Percentiles rank a stretch among this genome's conserved stretches.
phyloP scores from a whole-genome alignment of 345 rosid genomes.

The Firmiana major region DNA sequence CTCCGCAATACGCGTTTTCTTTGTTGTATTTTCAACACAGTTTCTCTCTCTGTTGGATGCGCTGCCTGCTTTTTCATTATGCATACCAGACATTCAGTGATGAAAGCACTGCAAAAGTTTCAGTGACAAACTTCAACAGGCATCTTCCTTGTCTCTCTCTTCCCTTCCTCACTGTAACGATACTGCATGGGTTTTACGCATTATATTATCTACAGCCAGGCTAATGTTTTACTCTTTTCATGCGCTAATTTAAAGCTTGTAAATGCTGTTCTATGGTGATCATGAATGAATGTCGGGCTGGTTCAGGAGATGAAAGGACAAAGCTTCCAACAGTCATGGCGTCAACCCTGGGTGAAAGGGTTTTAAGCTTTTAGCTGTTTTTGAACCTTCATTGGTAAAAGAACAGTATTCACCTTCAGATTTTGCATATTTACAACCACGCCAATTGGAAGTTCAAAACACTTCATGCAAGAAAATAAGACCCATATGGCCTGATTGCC shows the following conservation, averaged over 20 bases:
- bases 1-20: slow-evolving; percentile 25
- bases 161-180: not conserved
- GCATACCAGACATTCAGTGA: slow-evolving; percentile 31
- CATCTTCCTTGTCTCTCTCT: slow-evolving; percentile 7
- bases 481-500: too few species aligned
- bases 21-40: not conserved
- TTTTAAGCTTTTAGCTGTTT: not conserved
- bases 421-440: not conserved
- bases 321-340: not conserved
- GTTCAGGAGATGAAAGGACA: not conserved
- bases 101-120: slow-evolving; percentile 34
- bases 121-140: slow-evolving; percentile 25
- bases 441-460: not conserved
- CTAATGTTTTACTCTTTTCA: not conserved
- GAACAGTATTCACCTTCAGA: not conserved
- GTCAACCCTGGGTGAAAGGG: not conserved
- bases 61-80: slow-evolving; percentile 5
- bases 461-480: not conserved
- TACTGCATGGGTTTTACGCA: not conserved
- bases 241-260: not conserved
- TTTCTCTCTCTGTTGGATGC: not conserved
- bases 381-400: slow-evolving; percentile 1
- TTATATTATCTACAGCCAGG: not conserved
- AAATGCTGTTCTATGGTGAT: not conserved
- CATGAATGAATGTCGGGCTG: not conserved